Evolutionary conservation across 768 basidiomycete genomes (phyloP).

Genomic region (Lyophyllum decastes): DNA sequence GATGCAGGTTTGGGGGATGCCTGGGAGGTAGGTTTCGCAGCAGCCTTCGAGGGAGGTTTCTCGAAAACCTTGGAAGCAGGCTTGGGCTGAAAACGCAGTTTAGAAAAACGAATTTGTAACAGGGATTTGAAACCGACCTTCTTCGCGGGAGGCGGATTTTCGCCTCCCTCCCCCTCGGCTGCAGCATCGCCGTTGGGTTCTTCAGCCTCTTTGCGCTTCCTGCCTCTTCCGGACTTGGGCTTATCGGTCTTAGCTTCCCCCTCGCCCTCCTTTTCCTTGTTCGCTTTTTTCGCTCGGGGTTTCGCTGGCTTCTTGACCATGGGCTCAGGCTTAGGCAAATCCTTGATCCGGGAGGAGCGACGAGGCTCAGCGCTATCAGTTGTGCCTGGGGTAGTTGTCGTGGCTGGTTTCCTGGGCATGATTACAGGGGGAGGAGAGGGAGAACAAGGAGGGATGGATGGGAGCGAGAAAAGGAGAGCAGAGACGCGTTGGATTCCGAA

Average conservation of each 20-base stretch:
- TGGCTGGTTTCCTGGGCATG: slow-evolving; percentile 76
- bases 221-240: slow-evolving; percentile 44
- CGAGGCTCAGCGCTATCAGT: slow-evolving; percentile 53
- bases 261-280: slow-evolving; percentile 37
- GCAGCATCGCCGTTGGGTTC: slow-evolving; percentile 38
- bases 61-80: slow-evolving; percentile 29
- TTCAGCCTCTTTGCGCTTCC: slow-evolving; percentile 46
- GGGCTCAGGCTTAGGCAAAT: slow-evolving; percentile 57
- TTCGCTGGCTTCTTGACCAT: slow-evolving; percentile 64
- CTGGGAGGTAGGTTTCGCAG: slow-evolving; percentile 36
- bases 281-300: slow-evolving; percentile 58
- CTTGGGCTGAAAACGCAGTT: slow-evolving; percentile 45
- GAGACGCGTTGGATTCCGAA: slow-evolving; percentile 26
- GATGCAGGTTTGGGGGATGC: slow-evolving; percentile 35
- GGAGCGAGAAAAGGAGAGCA: slow-evolving; percentile 14
- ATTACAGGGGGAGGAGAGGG: slow-evolving; percentile 13
- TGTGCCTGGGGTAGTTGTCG: slow-evolving; percentile 39
- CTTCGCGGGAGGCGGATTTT: slow-evolving; percentile 58
- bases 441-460: slow-evolving; percentile 13
- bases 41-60: slow-evolving; percentile 33
- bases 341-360: slow-evolving; percentile 77
- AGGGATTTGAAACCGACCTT: slow-evolving; percentile 43
- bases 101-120: slow-evolving; percentile 14
- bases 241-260: slow-evolving; percentile 57
- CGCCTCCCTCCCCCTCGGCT: slow-evolving; percentile 31